Conservation (phyloP, 2,329 filamentous ascomycete species). For the Phialophora macrospora region DNA sequence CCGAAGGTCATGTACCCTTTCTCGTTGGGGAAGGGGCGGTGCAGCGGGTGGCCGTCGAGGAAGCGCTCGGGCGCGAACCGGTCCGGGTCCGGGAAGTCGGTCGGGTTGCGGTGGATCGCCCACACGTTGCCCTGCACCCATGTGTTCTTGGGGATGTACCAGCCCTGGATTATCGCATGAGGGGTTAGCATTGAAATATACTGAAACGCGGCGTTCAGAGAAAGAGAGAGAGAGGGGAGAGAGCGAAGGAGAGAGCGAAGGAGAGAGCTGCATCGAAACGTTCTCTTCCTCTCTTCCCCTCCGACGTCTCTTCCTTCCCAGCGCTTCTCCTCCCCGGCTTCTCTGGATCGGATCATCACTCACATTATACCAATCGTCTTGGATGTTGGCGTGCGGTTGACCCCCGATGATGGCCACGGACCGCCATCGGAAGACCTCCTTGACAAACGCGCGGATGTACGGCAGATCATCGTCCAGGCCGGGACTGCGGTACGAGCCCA, state of each 20-base stretch:
- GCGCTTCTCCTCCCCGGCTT: too few species aligned
- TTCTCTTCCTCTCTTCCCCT: too few species aligned
- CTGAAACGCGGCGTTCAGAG: too few species aligned
- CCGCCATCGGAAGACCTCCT: constrained; percentile 57
- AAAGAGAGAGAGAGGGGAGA: too few species aligned
- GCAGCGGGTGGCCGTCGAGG: constrained; percentile 36
- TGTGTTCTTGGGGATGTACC: constrained; percentile 56
- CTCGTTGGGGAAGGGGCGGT: constrained; percentile 46
- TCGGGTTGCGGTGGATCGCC: constrained; percentile 44
- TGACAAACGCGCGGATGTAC: constrained; percentile 60
- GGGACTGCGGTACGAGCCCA: constrained; percentile 56
- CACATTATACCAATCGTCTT: constrained; percentile 57
- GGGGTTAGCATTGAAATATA: too few species aligned
- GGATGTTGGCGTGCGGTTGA: constrained; percentile 55
- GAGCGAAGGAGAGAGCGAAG: too few species aligned
- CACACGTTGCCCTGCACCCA: constrained; percentile 53
- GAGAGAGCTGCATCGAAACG: too few species aligned
- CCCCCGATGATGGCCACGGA: constrained; percentile 45
- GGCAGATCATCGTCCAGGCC: constrained; percentile 54
- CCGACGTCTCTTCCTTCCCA: too few species aligned
- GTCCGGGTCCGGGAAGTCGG: constrained; percentile 56
- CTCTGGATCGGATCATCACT: too few species aligned
- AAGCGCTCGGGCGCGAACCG: constrained; percentile 52
- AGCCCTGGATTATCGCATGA: too few species aligned
- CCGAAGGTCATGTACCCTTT: constrained; percentile 60